Base-by-base conservation (phyloP, 139 green algal species). In the Chlamydomonas eustigma region DNA sequence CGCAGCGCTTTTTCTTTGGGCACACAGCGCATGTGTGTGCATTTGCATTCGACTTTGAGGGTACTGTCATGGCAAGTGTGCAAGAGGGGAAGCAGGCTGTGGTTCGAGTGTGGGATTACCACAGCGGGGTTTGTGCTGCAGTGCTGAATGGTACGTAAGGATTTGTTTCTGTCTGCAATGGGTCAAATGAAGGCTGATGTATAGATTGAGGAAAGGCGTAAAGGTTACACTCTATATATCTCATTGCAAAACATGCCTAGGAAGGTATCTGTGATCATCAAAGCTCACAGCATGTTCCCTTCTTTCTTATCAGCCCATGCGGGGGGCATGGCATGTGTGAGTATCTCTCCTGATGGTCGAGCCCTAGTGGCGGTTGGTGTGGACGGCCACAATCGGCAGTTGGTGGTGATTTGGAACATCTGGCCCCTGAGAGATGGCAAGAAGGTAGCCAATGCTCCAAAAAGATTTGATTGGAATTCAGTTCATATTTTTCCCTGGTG, bases 351-450 rank as follows among this genome's bases (percentile, higher is more conserved):
- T 5, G 91, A 96, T 64, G 81, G 85, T 35, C 65, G 75, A 4
- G 76, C 74, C 8, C 76, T 97, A 69, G 75, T 85, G 6, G 92
- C 75, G 0, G 91, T 92, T 34, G 92, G 92, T 0, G 66, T 89
- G 51, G 89, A 95, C 64, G 50, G 31, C 6, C 75, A 87, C 3
- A 79, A 58, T 1, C 76, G 83, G 38, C 92, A 97, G 86, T 51
- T 82, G 36, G 85, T 96, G 2, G 86, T 85, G 12, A 76, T 92
- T 65, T 94, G 91, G 90, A 83, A 92, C 81, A 90, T 96, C 44
- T 64, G 79, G 1, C 71, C 71, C 3, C 38, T 88, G 34, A 36
- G 73, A 0, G 28, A 74, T 22, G 80, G 69, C 0, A 34, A 34
- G 0, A 79, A 73, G 75, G 82, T 88, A n/a, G n/a, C n/a, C n/a